Evolutionary conservation across 1,139 yeast genomes (phyloP).

Genomic region (Hemisphaericaspora lyxosophila): DNA sequence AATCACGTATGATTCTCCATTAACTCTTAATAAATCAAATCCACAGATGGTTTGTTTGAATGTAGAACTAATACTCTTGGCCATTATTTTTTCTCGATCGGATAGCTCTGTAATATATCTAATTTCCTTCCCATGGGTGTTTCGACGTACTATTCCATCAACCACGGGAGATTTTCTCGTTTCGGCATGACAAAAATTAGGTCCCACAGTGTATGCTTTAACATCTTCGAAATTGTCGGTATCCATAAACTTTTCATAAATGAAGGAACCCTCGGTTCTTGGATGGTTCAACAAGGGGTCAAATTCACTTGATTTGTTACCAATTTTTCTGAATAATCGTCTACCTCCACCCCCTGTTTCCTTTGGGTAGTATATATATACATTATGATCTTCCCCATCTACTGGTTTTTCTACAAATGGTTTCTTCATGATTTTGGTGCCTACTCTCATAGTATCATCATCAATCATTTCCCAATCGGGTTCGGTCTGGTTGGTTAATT

Average conservation of each 20-base stretch:
- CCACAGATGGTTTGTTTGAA: constrained; percentile 98
- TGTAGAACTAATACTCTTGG: constrained; percentile 66
- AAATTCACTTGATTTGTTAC: constrained; percentile 94
- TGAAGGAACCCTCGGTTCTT: constrained; percentile 86
- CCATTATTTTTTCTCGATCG: constrained; percentile 75
- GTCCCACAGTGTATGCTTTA: constrained; percentile 96
- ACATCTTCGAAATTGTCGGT: constrained; percentile 98
- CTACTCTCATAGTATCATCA: constrained; percentile 77
- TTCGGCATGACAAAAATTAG: constrained; percentile 90
- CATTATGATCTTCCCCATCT: constrained; percentile 98
- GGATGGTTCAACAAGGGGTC: constrained; percentile 77
- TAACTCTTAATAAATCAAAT: constrained; percentile 86
- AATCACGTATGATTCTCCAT: constrained; percentile 87
- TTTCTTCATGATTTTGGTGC: constrained; percentile 69
- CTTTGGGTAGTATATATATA: constrained; percentile 85
- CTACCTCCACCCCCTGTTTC: constrained; percentile 98
- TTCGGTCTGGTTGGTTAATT: constrained; percentile 65
- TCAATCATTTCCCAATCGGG: constrained; percentile 89
- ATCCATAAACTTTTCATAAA: constrained; percentile 95
- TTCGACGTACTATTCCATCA: constrained; percentile 95
- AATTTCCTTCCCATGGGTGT: constrained; percentile 96
- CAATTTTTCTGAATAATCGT: constrained; percentile 88
- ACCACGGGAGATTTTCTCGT: constrained; percentile 98
- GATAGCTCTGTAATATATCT: constrained; percentile 82
- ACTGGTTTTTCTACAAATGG: constrained; percentile 99